Evolutionary conservation across 805 yeast species (phyloP), one percentile per base, ranked within the genome.

Genomic region (Phaffomyces opuntiae): DNA sequence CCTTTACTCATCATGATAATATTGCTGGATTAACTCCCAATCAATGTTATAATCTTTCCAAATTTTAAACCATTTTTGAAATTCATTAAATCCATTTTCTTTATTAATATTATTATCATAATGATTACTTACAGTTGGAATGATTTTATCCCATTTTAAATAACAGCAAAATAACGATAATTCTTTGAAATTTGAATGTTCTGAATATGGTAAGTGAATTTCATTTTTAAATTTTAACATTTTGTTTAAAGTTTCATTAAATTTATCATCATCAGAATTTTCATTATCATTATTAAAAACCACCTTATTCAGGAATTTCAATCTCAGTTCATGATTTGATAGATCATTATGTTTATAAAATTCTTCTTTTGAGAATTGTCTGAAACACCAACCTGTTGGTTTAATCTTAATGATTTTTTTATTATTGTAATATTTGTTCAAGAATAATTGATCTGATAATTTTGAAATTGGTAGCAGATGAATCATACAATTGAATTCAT

Each of bases 331-430:
- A 40, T 36, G n/a, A 25, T n/a, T 36, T 34, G 40, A 14, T 5
- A 32, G 8, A 38, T 38, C 32, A 26, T 17, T 24, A 14, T n/a
- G n/a, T 14, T 34, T 32, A 3, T 16, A 11, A 9, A 31, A 27
- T 8, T 27, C 12, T 7, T 43, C 27, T 13, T 46, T 33, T 24
- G 49, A 32, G 45, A 47, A 21, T 62, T 61, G 14, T 14, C 68
- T 57, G 60, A 76, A 83, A 2, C 88, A 73, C 98, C 98, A 93
- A 0, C 98, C 98, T 0, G 97, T 89, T 0, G 98, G 97, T 42
- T 78, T 70, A 33, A 86, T 69, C 0, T 87, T 96, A n/a, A 85
- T 70, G 37, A 87, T 72, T 26, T 53, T 51, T 27, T 47, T 49
- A 37, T 45, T 45, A 11, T 47, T 31, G 36, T 47, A 40, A 26